A percentile compares a stretch with the other conserved stretches of the same genome.
Evolutionary conservation across 768 basidiomycete genomes (phyloP).

Genomic region (Suillus sp.): DNA sequence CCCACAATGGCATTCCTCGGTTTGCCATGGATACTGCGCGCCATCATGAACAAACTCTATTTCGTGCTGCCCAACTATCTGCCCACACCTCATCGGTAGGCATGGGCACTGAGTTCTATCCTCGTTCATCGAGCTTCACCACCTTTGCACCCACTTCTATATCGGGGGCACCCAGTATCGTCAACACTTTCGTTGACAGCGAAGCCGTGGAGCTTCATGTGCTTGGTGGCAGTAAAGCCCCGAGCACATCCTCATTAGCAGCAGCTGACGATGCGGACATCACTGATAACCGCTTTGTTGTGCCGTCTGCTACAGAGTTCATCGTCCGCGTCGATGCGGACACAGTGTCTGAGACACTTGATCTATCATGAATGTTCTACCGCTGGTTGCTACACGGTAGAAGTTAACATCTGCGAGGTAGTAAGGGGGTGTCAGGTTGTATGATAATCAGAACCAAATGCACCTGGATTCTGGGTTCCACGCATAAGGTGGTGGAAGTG

Average conservation of each 20-base stretch:
- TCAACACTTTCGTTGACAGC: background rate
- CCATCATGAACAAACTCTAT: background rate
- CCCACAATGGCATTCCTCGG: too few species aligned
- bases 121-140: background rate
- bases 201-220: constrained; percentile 1
- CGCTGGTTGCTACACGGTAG: background rate
- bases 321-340: background rate
- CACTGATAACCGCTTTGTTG: background rate
- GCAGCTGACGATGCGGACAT: background rate
- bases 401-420: constrained; percentile 3
- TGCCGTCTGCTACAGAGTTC: background rate
- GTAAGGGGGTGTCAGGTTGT: constrained; percentile 5
- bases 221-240: background rate
- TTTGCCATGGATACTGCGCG: background rate
- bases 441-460: constrained; percentile 22
- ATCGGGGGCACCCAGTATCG: background rate
- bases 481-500: background rate
- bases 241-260: background rate
- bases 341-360: background rate
- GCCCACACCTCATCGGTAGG: background rate
- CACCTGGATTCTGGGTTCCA: background rate
- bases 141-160: background rate
- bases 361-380: background rate
- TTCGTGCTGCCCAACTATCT: background rate
- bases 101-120: background rate